A percentile compares a stretch with the other conserved stretches of the same genome.
Conservation (phyloP, 208 protist species). For the Tetramitus jugosus region DNA sequence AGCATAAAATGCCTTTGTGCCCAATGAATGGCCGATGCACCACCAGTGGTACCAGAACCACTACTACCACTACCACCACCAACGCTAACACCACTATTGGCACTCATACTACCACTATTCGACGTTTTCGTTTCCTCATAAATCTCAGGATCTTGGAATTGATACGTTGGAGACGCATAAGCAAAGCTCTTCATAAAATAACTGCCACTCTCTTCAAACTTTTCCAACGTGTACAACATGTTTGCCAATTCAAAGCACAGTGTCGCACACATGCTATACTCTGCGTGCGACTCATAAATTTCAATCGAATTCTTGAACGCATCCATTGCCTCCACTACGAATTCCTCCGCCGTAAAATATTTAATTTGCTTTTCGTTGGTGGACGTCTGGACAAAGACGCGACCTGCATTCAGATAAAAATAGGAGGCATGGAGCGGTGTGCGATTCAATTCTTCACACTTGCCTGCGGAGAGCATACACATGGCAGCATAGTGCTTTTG, state of each 20-base stretch:
- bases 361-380: not conserved
- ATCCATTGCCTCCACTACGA: not conserved
- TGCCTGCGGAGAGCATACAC: not conserved
- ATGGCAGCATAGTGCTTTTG: slow-evolving; percentile 17
- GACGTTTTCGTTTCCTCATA: no score
- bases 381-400: not conserved
- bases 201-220: not conserved
- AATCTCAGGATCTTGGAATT: no score
- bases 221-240: not conserved
- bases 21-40: no score
- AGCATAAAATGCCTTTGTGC: no score
- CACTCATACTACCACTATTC: no score
- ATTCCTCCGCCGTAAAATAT: slow-evolving; percentile 19
- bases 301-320: not conserved
- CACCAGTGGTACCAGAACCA: no score
- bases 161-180: no score
- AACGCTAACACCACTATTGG: no score
- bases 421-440: not conserved
- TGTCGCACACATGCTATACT: not conserved
- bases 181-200: no score
- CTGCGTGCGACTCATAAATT: not conserved
- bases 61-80: no score
- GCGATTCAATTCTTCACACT: not conserved
- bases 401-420: not conserved
- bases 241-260: slow-evolving; percentile 14